These are phyloP conservation scores for Canavalia ensiformis DNA, from an alignment of 306 rosid species.

Conservation along the genomic window DNA sequence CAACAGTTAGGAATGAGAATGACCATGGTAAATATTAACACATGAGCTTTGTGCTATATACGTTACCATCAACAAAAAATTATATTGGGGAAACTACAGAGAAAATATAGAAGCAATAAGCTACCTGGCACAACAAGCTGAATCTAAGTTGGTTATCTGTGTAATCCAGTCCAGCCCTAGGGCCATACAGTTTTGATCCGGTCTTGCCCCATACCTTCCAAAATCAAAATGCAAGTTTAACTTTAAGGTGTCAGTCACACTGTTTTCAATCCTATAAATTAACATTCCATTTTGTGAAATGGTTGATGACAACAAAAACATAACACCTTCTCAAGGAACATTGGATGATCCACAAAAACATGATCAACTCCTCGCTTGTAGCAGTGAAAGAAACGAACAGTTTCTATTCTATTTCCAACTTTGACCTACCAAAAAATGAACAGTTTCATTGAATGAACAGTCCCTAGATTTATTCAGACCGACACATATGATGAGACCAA, in stretches of 20 bases:
- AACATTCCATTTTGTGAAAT: not conserved
- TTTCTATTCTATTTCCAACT: constrained; percentile 65
- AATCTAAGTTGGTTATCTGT: constrained; percentile 74
- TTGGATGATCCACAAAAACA: constrained; percentile 79
- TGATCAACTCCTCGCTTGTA: constrained; percentile 85
- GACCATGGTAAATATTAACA: not conserved
- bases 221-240: constrained; percentile 39
- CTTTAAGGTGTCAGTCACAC: not conserved
- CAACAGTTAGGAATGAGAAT: not conserved
- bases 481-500: not conserved
- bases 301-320: constrained; percentile 26
- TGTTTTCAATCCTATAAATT: not conserved
- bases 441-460: not conserved
- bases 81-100: not conserved
- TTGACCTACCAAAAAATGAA: constrained; percentile 51
- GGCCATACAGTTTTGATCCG: constrained; percentile 76
- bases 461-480: constrained; percentile 11
- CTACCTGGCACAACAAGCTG: constrained; percentile 78
- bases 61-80: not conserved
- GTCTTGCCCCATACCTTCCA: constrained; percentile 86
- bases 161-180: constrained; percentile 70
- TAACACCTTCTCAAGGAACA: constrained; percentile 74
- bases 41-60: constrained; percentile 7
- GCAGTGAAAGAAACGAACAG: constrained; percentile 77
- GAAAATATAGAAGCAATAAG: constrained; percentile 27